phyloP scores from a whole-genome alignment of 495 filamentous ascomycete species.

The Amorphotheca resinae region DNA sequence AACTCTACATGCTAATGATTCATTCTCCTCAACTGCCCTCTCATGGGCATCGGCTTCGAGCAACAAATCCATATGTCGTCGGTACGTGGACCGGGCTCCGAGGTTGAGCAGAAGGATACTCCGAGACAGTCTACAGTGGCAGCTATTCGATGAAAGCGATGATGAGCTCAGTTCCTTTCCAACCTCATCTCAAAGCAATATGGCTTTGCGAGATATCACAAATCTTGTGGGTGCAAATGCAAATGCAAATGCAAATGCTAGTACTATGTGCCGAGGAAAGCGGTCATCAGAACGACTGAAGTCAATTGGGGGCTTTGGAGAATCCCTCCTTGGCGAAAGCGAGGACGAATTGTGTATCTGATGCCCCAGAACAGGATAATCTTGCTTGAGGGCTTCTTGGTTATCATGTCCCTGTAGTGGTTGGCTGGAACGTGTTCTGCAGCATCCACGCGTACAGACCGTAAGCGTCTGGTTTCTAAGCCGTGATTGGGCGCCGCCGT shows the following conservation, averaged over 20 bases:
- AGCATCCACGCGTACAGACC: too few species aligned
- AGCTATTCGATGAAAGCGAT: conserved; percentile 19
- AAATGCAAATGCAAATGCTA: neutral
- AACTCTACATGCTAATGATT: neutral
- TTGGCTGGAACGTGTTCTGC: too few species aligned
- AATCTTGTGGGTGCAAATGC: neutral
- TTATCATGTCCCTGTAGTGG: too few species aligned
- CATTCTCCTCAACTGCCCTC: neutral
- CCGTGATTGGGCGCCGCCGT: too few species aligned
- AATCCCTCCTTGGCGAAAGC: conserved; percentile 15
- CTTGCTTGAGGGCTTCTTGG: too few species aligned
- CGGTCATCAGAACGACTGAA: neutral
- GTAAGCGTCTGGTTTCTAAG: too few species aligned
- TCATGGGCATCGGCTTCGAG: neutral
- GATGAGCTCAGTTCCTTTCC: conserved; percentile 19
- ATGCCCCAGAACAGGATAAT: too few species aligned
- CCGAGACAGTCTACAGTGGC: conserved; percentile 11
- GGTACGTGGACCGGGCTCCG: conserved; percentile 11
- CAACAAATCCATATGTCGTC: neutral
- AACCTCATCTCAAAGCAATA: conserved; percentile 6
- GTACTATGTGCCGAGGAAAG: conserved; percentile 1
- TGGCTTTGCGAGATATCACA: conserved; percentile 8
- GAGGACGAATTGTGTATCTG: conserved; percentile 31
- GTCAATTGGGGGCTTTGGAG: neutral
- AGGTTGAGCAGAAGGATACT: conserved; percentile 11